Conservation (phyloP, 805 yeast genomes). For the Candida incommunis region DNA sequence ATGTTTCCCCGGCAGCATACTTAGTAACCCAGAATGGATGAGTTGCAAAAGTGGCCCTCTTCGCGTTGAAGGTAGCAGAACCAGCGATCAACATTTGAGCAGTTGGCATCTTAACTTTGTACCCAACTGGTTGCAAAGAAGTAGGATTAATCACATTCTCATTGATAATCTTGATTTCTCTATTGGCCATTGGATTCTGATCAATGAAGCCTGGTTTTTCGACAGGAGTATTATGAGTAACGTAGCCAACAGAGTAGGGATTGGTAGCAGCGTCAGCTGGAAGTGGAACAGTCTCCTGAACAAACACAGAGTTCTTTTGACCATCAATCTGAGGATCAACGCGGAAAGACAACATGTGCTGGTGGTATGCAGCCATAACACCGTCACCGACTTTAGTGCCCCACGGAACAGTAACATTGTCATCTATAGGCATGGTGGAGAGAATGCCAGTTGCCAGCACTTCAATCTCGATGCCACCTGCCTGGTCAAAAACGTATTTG, state of each 20-base stretch:
- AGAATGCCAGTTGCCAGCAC: slow-evolving; percentile 78
- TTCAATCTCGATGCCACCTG: slow-evolving; percentile 64
- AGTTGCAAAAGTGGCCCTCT: slow-evolving; percentile 63
- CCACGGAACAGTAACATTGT: slow-evolving; percentile 47
- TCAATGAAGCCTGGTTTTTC: slow-evolving; percentile 61
- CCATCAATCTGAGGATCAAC: slow-evolving; percentile 77
- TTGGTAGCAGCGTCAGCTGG: slow-evolving; percentile 37
- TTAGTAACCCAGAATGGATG: slow-evolving; percentile 74
- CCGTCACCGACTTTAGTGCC: slow-evolving; percentile 71
- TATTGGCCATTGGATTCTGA: slow-evolving; percentile 60
- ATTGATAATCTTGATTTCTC: slow-evolving; percentile 62
- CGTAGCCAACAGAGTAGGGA: slow-evolving; percentile 59
- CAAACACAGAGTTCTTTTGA: slow-evolving; percentile 57
- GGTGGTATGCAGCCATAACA: slow-evolving; percentile 74
- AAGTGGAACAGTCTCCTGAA: slow-evolving; percentile 55
- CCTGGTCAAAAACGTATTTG: slow-evolving; percentile 60
- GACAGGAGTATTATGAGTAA: slow-evolving; percentile 43
- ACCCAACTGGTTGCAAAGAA: slow-evolving; percentile 60
- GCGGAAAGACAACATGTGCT: slow-evolving; percentile 67
- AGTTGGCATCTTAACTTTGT: slow-evolving; percentile 61
- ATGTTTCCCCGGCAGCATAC: slow-evolving; percentile 55
- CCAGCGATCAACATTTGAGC: slow-evolving; percentile 62
- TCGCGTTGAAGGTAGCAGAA: slow-evolving; percentile 45
- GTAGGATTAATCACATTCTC: slow-evolving; percentile 57
- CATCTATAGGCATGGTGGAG: slow-evolving; percentile 74